Evolutionary conservation across 2,329 filamentous ascomycete genomes (phyloP), one percentile per base, ranked within the genome.

Genomic region (Hypoxylon sp.): DNA sequence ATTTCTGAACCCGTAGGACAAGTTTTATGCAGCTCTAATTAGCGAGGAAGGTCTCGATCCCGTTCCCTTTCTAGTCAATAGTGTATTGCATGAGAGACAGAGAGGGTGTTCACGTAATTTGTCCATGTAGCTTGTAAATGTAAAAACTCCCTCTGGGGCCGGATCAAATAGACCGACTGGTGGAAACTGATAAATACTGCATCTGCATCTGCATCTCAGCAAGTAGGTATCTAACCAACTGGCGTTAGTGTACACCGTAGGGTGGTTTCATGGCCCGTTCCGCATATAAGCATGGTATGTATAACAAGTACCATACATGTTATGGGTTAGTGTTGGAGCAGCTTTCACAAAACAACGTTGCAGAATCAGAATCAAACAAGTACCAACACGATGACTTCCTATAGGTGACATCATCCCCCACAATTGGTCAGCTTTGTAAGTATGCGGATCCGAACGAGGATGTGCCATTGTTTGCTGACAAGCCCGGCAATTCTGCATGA

Each of bases 391-490:
- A 43, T 60, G 43, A 52, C 36, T 59, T 45, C 17, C 14, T 30
- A 30, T 45, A 17, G 19, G 48, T 67, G 57, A 68, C 57, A 60
- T 67, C 28, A 56, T 50, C 65, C 45, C 55, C 45, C 49, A 45
- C 57, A 43, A 21, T 53, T 28, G 46, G 53, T 62, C 38, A 63
- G 49, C 58, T 56, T 43, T 50, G 53, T 46, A 25, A 28, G 45
- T 41, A 23, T 51, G 50, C 50, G 28, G 53, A 63, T 55, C 52
- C 60, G 17, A 52, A 28, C 19, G 28, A 51, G 21, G 21, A 53
- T 43, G 32, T 59, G 30, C 43, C n/a, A 69, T 32, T 55, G 36
- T 41, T 43, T 50, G 30, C 49, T 50, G 52, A 53, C 36, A 9
- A 62, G 53, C 17, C 34, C 41, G 30, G 36, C 30, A 41, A 51